Evolutionary conservation across 805 yeast species (phyloP).

Genomic region (Wickerhamomyces chambardii): DNA sequence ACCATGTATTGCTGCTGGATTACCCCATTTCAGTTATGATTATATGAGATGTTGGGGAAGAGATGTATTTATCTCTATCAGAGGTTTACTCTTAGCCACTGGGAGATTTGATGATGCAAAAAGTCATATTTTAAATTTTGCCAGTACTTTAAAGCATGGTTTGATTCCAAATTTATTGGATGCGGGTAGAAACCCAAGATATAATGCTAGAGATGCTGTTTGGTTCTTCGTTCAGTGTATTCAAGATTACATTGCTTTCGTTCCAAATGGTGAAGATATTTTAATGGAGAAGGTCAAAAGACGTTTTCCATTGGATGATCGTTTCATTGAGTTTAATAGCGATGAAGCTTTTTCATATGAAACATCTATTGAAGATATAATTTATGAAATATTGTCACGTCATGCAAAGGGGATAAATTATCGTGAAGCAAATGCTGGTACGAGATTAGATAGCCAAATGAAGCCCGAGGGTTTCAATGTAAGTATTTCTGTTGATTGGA

Average conservation of each 20-base stretch:
- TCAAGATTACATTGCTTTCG: constrained; percentile 68
- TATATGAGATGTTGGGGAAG: constrained; percentile 99
- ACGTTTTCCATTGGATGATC: constrained; percentile 86
- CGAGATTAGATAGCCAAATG: constrained; percentile 85
- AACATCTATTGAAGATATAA: constrained; percentile 62
- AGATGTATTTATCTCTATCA: constrained; percentile 81
- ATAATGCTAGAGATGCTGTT: constrained; percentile 93
- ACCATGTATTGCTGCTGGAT: constrained; percentile 89
- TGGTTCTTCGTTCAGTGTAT: constrained; percentile 91
- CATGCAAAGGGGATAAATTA: constrained; percentile 85
- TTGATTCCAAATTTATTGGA: constrained; percentile 88
- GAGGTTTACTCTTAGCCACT: constrained; percentile 75
- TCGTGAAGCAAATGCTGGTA: constrained; percentile 95
- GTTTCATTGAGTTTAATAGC: constrained; percentile 59
- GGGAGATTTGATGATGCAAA: constrained; percentile 76
- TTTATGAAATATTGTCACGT: constrained; percentile 75
- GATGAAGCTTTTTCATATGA: constrained; percentile 69
- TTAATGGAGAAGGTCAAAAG: constrained; percentile 68
- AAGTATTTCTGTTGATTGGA: constrained; percentile 75
- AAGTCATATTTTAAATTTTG: constrained; percentile 77
- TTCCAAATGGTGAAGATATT: constrained; percentile 59
- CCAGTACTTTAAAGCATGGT: constrained; percentile 89
- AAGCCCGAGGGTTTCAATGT: constrained; percentile 87
- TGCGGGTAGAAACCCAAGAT: constrained; percentile 89
- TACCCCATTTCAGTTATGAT: constrained; percentile 86